phyloP scores from a whole-genome alignment of 768 basidiomycete species.

The Porpolomopsis calyptriformis region DNA sequence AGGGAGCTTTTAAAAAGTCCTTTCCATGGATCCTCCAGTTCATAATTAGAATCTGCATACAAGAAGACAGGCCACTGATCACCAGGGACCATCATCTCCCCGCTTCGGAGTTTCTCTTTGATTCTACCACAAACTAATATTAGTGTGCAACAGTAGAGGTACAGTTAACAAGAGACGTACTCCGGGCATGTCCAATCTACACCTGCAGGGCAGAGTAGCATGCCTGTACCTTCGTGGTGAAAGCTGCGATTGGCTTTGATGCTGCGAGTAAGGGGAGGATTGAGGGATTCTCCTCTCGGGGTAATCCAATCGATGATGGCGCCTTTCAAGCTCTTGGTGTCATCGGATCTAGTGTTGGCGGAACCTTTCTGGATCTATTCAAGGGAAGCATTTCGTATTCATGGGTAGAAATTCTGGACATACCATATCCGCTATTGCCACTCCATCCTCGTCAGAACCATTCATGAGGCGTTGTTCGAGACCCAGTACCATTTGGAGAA shows the following conservation, averaged over 20 bases:
- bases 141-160: not conserved
- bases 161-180: not conserved
- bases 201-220: not conserved
- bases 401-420: not conserved
- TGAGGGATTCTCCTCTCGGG: not conserved
- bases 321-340: not conserved
- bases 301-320: not conserved
- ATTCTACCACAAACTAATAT: not conserved
- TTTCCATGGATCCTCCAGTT: not conserved
- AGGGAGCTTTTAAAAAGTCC: not conserved
- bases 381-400: not conserved
- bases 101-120: not conserved
- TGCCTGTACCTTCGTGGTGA: not conserved
- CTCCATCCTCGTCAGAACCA: not conserved
- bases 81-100: not conserved
- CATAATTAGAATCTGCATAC: not conserved
- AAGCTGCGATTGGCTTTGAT: not conserved
- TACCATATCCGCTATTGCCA: constrained; percentile 1
- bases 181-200: not conserved
- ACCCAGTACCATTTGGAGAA: constrained; percentile 2
- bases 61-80: not conserved
- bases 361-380: not conserved
- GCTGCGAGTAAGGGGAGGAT: not conserved
- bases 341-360: not conserved
- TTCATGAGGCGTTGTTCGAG: constrained; percentile 3